phyloP scores from a whole-genome alignment of 495 filamentous ascomycete species.

The Bombardia bombarda region DNA sequence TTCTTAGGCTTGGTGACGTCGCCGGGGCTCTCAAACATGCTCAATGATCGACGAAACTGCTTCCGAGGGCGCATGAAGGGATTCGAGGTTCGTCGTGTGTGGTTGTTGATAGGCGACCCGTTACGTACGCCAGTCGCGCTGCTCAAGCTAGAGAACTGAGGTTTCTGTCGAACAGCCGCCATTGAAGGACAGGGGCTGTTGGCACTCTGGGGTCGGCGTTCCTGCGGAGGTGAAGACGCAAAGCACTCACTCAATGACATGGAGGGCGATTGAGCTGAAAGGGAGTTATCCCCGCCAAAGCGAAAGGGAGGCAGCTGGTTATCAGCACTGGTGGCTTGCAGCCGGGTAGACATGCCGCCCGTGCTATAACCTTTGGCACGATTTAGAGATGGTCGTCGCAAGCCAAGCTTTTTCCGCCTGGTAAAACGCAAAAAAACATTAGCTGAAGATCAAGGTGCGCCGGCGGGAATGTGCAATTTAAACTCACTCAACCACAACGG shows the following conservation, averaged over 20 bases:
- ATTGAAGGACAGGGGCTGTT: constrained; percentile 44
- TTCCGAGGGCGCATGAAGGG: constrained; percentile 72
- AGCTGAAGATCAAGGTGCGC: constrained; percentile 1
- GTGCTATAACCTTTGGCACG: constrained; percentile 52
- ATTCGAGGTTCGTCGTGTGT: constrained; percentile 64
- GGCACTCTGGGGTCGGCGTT: constrained; percentile 49
- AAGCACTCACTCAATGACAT: constrained; percentile 75
- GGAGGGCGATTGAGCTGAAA: constrained; percentile 35
- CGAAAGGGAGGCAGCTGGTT: constrained; percentile 64
- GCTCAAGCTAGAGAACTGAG: constrained; percentile 43
- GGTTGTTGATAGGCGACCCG: constrained; percentile 63
- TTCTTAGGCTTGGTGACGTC: constrained; percentile 70
- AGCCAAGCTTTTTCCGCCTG: constrained; percentile 50
- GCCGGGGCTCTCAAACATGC: constrained; percentile 91
- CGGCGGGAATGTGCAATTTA: constrained; percentile 10
- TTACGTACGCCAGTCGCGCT: constrained; percentile 44
- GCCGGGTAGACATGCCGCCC: constrained; percentile 37
- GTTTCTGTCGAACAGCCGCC: constrained; percentile 51
- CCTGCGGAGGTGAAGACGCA: constrained; percentile 66
- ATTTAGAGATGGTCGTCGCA: constrained; percentile 54
- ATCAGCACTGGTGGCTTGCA: constrained; percentile 41
- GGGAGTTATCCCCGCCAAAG: constrained; percentile 54
- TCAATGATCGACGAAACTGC: constrained; percentile 81
- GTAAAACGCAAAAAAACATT: constrained; percentile 12
- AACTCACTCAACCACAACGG: constrained; percentile 41